phyloP scores from a whole-genome alignment of 495 filamentous ascomycete species.

The Glonium stellatum region DNA sequence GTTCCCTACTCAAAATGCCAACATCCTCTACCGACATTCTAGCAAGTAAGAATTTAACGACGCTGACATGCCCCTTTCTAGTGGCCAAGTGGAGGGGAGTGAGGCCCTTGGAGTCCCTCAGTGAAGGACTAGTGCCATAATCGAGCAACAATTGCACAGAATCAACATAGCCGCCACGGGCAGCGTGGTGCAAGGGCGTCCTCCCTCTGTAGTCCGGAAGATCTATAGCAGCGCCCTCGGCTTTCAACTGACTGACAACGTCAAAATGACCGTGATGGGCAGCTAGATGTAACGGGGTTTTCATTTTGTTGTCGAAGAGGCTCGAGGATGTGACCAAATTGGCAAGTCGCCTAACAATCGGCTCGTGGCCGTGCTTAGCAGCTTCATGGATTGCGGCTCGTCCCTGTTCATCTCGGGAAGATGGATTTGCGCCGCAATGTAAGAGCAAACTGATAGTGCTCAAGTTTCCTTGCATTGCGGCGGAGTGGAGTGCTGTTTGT shows the following conservation, averaged over 20 bases:
- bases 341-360: background rate
- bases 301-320: background rate
- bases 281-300: background rate
- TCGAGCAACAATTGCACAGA: background rate
- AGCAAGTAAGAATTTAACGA: background rate
- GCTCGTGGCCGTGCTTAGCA: background rate
- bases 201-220: background rate
- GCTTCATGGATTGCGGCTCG: background rate
- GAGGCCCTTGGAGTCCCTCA: background rate
- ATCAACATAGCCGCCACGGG: background rate
- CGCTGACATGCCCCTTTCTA: constrained; percentile 6
- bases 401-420: background rate
- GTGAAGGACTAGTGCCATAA: background rate
- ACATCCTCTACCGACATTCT: background rate
- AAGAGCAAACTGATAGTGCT: background rate
- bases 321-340: background rate
- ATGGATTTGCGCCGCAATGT: background rate
- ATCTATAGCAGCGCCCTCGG: background rate
- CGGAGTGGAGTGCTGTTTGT: background rate
- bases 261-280: background rate
- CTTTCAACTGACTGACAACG: background rate
- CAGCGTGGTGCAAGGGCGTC: background rate
- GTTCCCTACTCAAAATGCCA: background rate
- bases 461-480: background rate
- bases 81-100: constrained; percentile 8